Conservation (phyloP, 2,329 filamentous ascomycete species). For the Magnaporthales sp. region DNA sequence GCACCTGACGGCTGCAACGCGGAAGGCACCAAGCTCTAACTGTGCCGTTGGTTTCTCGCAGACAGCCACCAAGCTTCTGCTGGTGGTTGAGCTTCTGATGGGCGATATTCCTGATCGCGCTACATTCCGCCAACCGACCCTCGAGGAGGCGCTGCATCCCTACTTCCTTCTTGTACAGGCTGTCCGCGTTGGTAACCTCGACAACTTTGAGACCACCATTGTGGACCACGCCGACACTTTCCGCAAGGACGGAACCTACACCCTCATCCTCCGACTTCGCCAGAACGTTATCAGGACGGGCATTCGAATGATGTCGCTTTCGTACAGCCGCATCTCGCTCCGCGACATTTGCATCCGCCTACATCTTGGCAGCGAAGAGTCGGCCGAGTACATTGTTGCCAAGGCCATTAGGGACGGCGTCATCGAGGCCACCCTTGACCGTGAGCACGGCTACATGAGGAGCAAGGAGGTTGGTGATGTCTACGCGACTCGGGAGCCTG, state of each 20-base stretch:
- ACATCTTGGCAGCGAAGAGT: constrained; percentile 90
- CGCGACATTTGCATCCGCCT: constrained; percentile 95
- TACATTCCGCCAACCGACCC: constrained; percentile 79
- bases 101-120: constrained; percentile 95
- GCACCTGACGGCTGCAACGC: constrained; percentile 83
- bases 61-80: constrained; percentile 89
- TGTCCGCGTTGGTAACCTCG: constrained; percentile 90
- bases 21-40: constrained; percentile 85
- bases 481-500: constrained; percentile 89
- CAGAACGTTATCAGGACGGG: constrained; percentile 99
- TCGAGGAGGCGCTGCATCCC: constrained; percentile 81
- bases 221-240: constrained; percentile 75
- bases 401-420: constrained; percentile 97
- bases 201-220: constrained; percentile 84
- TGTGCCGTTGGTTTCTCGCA: constrained; percentile 93
- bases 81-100: constrained; percentile 96
- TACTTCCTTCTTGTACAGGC: constrained; percentile 93
- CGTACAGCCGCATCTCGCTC: constrained; percentile 93
- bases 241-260: constrained; percentile 91
- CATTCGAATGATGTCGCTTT: constrained; percentile 97
- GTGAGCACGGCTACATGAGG: constrained; percentile 96
- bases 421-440: constrained; percentile 89
- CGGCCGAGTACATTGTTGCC: constrained; percentile 96
- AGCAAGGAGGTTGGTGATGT: constrained; percentile 95
- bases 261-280: constrained; percentile 83